Evolutionary conservation across 768 basidiomycete species (phyloP).

Genomic region (Kwoniella mangroviensis): DNA sequence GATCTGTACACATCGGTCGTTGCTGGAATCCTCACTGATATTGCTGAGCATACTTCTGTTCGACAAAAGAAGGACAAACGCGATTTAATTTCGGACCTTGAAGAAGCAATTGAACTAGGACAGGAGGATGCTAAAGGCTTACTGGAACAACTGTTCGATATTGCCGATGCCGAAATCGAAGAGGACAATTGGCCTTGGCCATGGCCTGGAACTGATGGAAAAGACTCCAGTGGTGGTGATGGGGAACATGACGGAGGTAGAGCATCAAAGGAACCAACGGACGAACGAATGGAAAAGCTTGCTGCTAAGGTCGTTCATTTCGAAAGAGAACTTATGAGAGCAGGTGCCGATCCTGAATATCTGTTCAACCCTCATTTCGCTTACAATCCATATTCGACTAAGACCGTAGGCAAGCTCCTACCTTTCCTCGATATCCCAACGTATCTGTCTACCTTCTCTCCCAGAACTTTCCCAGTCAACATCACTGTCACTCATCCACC

Average conservation of each 20-base stretch:
- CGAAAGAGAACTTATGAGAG: constrained; percentile 75
- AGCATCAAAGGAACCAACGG: constrained; percentile 60
- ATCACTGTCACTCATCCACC: constrained; percentile 83
- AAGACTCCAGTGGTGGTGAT: constrained; percentile 22
- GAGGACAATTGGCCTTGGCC: constrained; percentile 64
- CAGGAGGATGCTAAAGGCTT: constrained; percentile 68
- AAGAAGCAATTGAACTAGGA: constrained; percentile 12
- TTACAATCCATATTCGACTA: constrained; percentile 80
- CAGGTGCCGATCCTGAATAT: constrained; percentile 72
- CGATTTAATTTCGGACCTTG: constrained; percentile 33
- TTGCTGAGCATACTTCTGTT: constrained; percentile 58
- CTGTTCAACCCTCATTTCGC: constrained; percentile 78
- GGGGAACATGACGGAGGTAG: constrained; percentile 12
- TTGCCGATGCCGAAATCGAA: neutral
- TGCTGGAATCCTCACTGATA: constrained; percentile 67
- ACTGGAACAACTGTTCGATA: constrained; percentile 9
- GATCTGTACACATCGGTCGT: constrained; percentile 73
- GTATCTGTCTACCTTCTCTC: constrained; percentile 85
- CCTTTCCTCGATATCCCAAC: constrained; percentile 78
- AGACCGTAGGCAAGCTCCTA: constrained; percentile 70
- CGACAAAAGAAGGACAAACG: constrained; percentile 23
- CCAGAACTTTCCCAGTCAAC: constrained; percentile 69
- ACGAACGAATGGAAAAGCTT: constrained; percentile 66
- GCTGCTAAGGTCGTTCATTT: constrained; percentile 75
- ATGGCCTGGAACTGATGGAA: constrained; percentile 49